Evolutionary conservation across 805 yeast species (phyloP).

Genomic region (Tetrapisispora pingtungensis): DNA sequence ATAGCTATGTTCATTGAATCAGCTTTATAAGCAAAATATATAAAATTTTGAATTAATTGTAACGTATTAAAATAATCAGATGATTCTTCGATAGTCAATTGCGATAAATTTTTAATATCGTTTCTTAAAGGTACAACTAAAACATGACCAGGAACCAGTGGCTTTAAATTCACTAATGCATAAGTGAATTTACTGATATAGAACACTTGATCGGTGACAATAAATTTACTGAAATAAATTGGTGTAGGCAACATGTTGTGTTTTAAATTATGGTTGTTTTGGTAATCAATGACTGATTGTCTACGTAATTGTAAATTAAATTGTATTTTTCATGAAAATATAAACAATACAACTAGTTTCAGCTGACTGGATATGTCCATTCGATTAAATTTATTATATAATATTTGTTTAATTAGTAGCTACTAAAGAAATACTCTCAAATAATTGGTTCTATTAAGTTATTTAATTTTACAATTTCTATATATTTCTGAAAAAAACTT

Average conservation of each 20-base stretch:
- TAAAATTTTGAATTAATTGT: slow-evolving; percentile 59
- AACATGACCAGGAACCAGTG: slow-evolving; percentile 90
- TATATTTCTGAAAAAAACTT: no score
- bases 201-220: slow-evolving; percentile 30
- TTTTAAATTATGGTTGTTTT: no score
- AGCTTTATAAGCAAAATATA: slow-evolving; percentile 59
- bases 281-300: no score
- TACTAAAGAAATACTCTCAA: no score
- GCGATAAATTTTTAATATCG: slow-evolving; percentile 51
- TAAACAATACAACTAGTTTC: no score
- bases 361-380: no score
- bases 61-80: slow-evolving; percentile 69
- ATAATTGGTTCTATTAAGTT: no score
- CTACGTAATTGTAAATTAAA: no score
- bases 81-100: slow-evolving; percentile 61
- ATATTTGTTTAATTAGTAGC: no score
- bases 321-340: no score
- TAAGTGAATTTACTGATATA: slow-evolving; percentile 50
- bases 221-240: slow-evolving; percentile 25
- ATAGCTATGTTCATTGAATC: slow-evolving; percentile 83
- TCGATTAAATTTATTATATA: no score
- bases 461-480: no score
- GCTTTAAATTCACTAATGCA: slow-evolving; percentile 86
- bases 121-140: slow-evolving; percentile 73
- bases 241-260: slow-evolving; percentile 6